A percentile compares a stretch with the other conserved stretches of the same genome.
These are phyloP conservation scores for Fraxinus velutina DNA, from an alignment of 305 asterid genomes.

Conservation along the genomic window DNA sequence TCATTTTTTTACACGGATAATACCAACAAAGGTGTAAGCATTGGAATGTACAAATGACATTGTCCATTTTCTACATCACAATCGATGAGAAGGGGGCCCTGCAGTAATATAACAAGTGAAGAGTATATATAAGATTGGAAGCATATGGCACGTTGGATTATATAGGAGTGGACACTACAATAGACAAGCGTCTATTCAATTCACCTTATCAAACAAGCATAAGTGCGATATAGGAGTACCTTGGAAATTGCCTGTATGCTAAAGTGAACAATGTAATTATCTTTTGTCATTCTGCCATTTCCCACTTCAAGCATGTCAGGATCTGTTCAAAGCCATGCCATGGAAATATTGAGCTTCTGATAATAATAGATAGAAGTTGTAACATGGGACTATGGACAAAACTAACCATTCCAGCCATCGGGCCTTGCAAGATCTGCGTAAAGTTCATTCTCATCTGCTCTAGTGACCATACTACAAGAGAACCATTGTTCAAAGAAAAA, in stretches of 20 bases:
- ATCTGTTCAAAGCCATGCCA: constrained; percentile 21
- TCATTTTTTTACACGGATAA: too few relatives aligned
- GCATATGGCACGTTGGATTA: too few relatives aligned
- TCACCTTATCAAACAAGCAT: too few relatives aligned
- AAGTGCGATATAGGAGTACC: constrained; percentile 30
- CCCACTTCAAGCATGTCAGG: constrained; percentile 90
- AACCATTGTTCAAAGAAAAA: not conserved
- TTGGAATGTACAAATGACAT: too few relatives aligned
- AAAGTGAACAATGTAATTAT: constrained; percentile 74
- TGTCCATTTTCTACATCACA: too few relatives aligned
- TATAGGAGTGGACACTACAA: too few relatives aligned
- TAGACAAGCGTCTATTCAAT: too few relatives aligned
- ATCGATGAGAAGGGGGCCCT: too few relatives aligned
- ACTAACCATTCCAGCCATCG: constrained; percentile 92
- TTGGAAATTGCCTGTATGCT: constrained; percentile 88
- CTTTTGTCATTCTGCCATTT: constrained; percentile 83
- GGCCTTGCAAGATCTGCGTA: constrained; percentile 73
- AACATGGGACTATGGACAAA: not conserved
- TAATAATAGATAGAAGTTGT: not conserved
- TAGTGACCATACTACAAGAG: constrained; percentile 64
- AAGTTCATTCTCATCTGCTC: constrained; percentile 86
- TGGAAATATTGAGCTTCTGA: not conserved
- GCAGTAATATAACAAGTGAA: too few relatives aligned
- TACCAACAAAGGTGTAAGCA: too few relatives aligned
- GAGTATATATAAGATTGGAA: too few relatives aligned